Conservation (phyloP, 2,329 filamentous ascomycete genomes). For the Epichloe hybrida region DNA sequence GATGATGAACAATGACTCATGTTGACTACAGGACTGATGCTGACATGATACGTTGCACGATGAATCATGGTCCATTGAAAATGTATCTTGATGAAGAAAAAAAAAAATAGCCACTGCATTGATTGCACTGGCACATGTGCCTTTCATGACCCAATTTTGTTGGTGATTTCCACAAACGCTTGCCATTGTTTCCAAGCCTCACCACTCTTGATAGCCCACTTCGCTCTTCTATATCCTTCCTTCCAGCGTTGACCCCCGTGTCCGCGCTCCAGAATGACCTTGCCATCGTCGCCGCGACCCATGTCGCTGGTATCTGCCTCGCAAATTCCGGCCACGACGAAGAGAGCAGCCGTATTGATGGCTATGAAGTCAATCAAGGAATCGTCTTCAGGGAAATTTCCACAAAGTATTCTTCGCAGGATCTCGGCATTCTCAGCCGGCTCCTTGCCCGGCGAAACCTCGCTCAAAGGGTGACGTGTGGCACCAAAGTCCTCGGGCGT, state of each 20-base stretch:
- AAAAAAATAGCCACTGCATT: background rate
- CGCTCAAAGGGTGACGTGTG: slow-evolving; percentile 54
- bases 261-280: slow-evolving; percentile 68
- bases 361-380: slow-evolving; percentile 88
- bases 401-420: slow-evolving; percentile 60
- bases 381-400: slow-evolving; percentile 60
- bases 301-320: slow-evolving; percentile 70
- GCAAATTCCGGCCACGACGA: slow-evolving; percentile 76
- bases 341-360: slow-evolving; percentile 80
- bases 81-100: background rate
- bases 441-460: slow-evolving; percentile 73
- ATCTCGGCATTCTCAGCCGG: slow-evolving; percentile 81
- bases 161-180: slow-evolving; percentile 72
- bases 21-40: background rate
- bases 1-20: background rate
- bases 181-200: slow-evolving; percentile 74
- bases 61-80: background rate
- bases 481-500: slow-evolving; percentile 81
- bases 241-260: slow-evolving; percentile 88
- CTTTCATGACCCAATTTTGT: slow-evolving; percentile 26
- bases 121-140: background rate
- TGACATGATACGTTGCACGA: background rate
- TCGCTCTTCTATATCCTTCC: slow-evolving; percentile 76
- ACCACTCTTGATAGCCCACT: slow-evolving; percentile 78
- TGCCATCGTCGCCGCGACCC: slow-evolving; percentile 67